Base-by-base conservation (phyloP, 2,329 filamentous ascomycete genomes). In the Penicillium sp. region DNA sequence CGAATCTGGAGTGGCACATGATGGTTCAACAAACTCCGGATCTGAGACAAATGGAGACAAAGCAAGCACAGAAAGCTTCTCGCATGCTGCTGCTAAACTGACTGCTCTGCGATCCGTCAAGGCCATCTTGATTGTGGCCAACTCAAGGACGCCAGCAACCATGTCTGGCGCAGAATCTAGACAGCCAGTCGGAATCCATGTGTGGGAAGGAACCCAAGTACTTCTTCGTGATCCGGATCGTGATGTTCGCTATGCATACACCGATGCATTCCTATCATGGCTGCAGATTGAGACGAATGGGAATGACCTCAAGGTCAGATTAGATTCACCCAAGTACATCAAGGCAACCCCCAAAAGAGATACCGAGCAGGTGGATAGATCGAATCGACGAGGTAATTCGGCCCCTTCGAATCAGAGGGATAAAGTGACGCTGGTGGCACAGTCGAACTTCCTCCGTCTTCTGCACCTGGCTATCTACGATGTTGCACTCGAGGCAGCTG, bases 181-280 rank as follows among this genome's bases (percentile, higher is more conserved):
- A 62, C 90, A 89, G 71, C 85, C 82, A 41, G 90, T 95, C 0
- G 87, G 90, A 0, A 82, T 96, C 9, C 84, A 89, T 54, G 89
- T 93, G 0, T 99, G 94, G 94, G 93, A 97, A 74, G 91, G 91
- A n/a, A 96, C 93, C 0, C 91, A 97, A 61, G 96, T 91, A 90
- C 84, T 97, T 45, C 78, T 97, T 21, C 87, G 89, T 38, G 93
- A 97, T 68, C 82, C 86, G 0, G 88, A 93, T 67, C 86, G 86
- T 33, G 82, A 86, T 33, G 92, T 97, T 35, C 86, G 93, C 54
- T 88, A 88, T 71, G 90, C 92, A 0, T 99, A 97, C 66, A 85
- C 88, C 7, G 91, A 96, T 73, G 90, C 91, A 5, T 75, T 97
- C 17, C 74, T 90, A 41, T 90, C 89, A 0, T 99, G 93, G 92